These are phyloP conservation scores for Metschnikowia matae DNA, from an alignment of 805 yeast genomes.

Conservation along the genomic window DNA sequence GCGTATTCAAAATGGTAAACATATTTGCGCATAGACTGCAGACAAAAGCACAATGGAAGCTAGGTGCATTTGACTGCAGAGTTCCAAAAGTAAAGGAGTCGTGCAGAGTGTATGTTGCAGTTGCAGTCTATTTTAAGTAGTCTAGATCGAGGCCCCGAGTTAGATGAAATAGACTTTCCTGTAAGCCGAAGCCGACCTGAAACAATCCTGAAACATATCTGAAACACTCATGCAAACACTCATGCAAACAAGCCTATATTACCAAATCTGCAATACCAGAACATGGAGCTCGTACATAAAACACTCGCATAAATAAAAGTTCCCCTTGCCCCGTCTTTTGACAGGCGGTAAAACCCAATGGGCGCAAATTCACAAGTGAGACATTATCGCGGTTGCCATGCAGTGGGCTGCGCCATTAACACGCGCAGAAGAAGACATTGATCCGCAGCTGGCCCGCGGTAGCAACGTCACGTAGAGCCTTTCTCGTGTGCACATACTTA, in stretches of 20 bases:
- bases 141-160: neutral
- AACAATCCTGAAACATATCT: neutral
- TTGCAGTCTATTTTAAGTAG: neutral
- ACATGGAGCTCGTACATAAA: no score
- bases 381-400: constrained; percentile 2
- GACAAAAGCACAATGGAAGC: neutral
- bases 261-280: no score
- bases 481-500: neutral
- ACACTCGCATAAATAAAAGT: no score
- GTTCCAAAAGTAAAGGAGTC: neutral
- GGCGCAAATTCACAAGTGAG: neutral
- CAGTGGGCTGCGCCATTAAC: neutral
- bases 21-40: neutral
- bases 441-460: neutral
- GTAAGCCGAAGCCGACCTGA: neutral
- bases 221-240: no score
- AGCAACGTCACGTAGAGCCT: neutral
- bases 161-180: neutral
- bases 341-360: neutral
- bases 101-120: neutral
- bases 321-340: neutral
- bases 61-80: neutral
- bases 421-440: constrained; percentile 3
- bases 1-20: neutral
- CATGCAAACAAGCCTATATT: neutral